Conservation (phyloP, 805 yeast species). For the Myxozyma nipponensis region DNA sequence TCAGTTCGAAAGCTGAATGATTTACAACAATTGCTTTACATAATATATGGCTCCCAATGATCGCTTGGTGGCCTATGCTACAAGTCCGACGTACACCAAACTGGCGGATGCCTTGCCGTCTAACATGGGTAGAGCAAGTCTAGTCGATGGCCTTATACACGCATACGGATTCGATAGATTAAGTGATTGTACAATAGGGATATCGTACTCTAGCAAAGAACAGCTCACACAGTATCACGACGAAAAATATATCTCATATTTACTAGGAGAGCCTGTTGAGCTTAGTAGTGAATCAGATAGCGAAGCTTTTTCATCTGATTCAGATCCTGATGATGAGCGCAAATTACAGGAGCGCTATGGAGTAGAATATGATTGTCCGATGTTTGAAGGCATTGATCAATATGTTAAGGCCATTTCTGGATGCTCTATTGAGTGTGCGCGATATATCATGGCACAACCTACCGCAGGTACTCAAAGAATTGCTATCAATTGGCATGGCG, state of each 20-base stretch:
- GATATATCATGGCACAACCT: conserved; percentile 27
- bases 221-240: conserved; percentile 54
- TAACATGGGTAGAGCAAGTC: conserved; percentile 48
- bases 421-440: conserved; percentile 52
- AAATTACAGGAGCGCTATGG: conserved; percentile 41
- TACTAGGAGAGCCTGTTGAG: conserved; percentile 36
- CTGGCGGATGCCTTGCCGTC: conserved; percentile 48
- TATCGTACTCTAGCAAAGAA: conserved; percentile 33
- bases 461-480: conserved; percentile 30
- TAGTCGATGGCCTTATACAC: conserved; percentile 42
- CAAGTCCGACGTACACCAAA: conserved; percentile 23
- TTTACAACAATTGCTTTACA: too few species aligned
- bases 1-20: too few species aligned
- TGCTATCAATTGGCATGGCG: conserved; percentile 74
- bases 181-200: conserved; percentile 34
- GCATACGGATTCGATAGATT: conserved; percentile 41
- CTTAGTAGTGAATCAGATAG: conserved; percentile 15
- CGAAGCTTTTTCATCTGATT: conserved; percentile 17
- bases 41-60: not conserved
- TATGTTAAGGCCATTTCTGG: conserved; percentile 54
- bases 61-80: conserved; percentile 31
- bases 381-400: conserved; percentile 50
- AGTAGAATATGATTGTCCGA: conserved; percentile 59
- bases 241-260: conserved; percentile 39
- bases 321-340: conserved; percentile 5